A percentile compares a stretch with the other conserved stretches of the same genome.
Evolutionary conservation across 116 monocot genomes (phyloP).

Genomic region (Dioscorea cayenensis): DNA sequence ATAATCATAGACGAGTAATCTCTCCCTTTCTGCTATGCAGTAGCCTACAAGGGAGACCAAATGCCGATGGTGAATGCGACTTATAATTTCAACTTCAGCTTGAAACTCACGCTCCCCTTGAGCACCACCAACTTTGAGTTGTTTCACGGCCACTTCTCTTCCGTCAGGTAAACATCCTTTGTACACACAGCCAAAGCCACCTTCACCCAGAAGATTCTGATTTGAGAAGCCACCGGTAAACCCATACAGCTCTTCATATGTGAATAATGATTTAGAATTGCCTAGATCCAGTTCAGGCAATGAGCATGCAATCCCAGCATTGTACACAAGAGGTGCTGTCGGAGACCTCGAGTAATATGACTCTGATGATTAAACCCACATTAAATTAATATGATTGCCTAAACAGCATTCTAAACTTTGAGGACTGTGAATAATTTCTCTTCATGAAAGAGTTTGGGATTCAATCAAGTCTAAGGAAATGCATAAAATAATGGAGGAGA

Average conservation of each 20-base stretch:
- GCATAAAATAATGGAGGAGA: not conserved
- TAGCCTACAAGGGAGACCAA: conserved; percentile 78
- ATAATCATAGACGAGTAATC: conserved; percentile 38
- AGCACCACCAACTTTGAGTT: conserved; percentile 75
- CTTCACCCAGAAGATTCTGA: conserved; percentile 82
- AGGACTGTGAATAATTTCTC: not conserved
- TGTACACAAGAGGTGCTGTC: not conserved
- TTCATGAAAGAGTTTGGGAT: not conserved
- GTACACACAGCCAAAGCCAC: conserved; percentile 93
- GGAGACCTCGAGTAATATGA: conserved; percentile 16
- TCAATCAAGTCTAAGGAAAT: not conserved
- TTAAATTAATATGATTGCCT: not conserved
- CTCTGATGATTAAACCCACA: conserved; percentile 18
- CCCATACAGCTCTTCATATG: conserved; percentile 59
- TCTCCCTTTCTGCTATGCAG: conserved; percentile 24
- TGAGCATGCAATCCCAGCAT: conserved; percentile 11
- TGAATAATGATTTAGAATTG: conserved; percentile 40
- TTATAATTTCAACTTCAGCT: conserved; percentile 96
- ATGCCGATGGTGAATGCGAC: conserved; percentile 94
- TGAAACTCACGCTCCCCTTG: conserved; percentile 91
- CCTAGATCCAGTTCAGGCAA: conserved; percentile 14
- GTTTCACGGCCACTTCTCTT: conserved; percentile 88
- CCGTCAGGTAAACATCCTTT: conserved; percentile 73
- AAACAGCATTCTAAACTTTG: not conserved
- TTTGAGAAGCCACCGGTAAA: conserved; percentile 68